Evolutionary conservation across 2,329 filamentous ascomycete genomes (phyloP).

Genomic region (Ramularia collo-cygni): DNA sequence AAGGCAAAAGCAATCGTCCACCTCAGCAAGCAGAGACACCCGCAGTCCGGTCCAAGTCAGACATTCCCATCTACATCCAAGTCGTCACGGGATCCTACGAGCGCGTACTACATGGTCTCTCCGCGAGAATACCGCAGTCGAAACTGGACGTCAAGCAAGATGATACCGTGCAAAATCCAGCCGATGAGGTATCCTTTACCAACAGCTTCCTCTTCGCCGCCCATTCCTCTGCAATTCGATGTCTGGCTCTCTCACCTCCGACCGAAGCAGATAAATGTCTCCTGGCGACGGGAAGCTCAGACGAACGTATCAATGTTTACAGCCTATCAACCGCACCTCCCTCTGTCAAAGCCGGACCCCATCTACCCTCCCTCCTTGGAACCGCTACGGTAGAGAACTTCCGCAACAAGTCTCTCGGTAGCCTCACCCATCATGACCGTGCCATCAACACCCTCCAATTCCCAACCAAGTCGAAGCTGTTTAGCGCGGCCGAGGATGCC

Average conservation of each 20-base stretch:
- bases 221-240: constrained; percentile 82
- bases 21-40: constrained; percentile 3
- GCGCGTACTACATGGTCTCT: constrained; percentile 81
- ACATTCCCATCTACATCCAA: constrained; percentile 58
- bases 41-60: constrained; percentile 2
- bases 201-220: constrained; percentile 96
- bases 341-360: constrained; percentile 52
- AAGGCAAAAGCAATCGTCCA: constrained; percentile 5
- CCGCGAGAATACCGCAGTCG: constrained; percentile 56
- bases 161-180: constrained; percentile 4
- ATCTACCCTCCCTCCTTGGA: constrained; percentile 56
- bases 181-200: constrained; percentile 57
- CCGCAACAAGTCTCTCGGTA: constrained; percentile 81
- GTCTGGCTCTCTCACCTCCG: constrained; percentile 73
- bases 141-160: constrained; percentile 14
- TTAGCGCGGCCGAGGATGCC: constrained; percentile 85
- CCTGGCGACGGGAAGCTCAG: constrained; percentile 83
- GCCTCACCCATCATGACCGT: constrained; percentile 77
- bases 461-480: constrained; percentile 76
- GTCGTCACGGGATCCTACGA: constrained; percentile 93
- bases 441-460: constrained; percentile 75
- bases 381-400: constrained; percentile 75
- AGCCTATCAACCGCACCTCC: constrained; percentile 59
- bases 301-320: constrained; percentile 94
- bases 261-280: constrained; percentile 64